A percentile compares a stretch with the other conserved stretches of the same genome.
phyloP scores from a whole-genome alignment of 441 rosid species.

The Aleurites moluccanus region DNA sequence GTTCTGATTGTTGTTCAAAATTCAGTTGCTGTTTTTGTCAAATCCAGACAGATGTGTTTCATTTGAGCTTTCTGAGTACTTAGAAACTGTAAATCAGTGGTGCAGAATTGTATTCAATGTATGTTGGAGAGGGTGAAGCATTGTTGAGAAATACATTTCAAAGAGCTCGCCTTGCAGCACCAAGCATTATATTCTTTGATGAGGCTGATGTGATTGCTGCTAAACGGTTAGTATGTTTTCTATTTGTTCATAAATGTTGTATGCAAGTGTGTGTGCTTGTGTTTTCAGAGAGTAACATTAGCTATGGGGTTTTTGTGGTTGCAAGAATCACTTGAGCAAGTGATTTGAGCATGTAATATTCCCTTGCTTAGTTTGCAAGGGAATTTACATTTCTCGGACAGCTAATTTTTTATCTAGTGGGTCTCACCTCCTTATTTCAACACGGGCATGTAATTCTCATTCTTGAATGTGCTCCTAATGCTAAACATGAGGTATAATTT shows the following conservation, averaged over 20 bases:
- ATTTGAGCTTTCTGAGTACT: conserved; percentile 12
- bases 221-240: conserved; percentile 53
- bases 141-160: conserved; percentile 80
- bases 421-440: neutral
- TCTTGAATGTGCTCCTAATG: no score
- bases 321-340: neutral
- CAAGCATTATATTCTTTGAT: conserved; percentile 92
- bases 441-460: no score
- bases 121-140: conserved; percentile 99
- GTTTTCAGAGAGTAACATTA: neutral
- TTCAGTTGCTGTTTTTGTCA: neutral
- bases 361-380: neutral
- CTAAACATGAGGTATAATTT: no score
- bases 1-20: neutral
- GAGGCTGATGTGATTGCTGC: conserved; percentile 90
- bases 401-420: neutral
- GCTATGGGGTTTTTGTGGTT: neutral
- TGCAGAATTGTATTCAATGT: conserved; percentile 93
- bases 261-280: neutral
- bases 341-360: neutral
- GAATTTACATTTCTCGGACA: neutral
- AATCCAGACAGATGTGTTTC: neutral
- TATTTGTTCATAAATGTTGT: neutral
- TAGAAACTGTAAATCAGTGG: conserved; percentile 50
- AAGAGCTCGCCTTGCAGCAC: conserved; percentile 90